A percentile compares a stretch with the other conserved stretches of the same genome.
Evolutionary conservation across 805 yeast species (phyloP).

Genomic region (Schwanniomyces polymorphus): DNA sequence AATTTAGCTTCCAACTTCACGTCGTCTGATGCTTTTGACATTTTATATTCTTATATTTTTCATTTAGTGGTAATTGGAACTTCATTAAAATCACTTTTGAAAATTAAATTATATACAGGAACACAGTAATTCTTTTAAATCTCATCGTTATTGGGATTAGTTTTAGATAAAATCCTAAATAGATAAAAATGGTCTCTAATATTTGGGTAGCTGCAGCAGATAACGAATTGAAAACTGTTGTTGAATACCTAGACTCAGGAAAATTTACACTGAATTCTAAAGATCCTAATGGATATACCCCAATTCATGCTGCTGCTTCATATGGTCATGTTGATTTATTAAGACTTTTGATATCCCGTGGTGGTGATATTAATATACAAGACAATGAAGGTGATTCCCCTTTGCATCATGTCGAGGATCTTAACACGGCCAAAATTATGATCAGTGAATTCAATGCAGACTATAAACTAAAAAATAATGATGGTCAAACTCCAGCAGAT

Average conservation of each 20-base stretch:
- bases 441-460: constrained; percentile 72
- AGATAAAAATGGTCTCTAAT: constrained; percentile 52
- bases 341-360: constrained; percentile 49
- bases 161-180: background rate
- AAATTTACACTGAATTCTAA: constrained; percentile 63
- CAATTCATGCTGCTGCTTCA: constrained; percentile 96
- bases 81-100: background rate
- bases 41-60: background rate
- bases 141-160: background rate
- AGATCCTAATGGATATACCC: constrained; percentile 95
- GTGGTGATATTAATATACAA: constrained; percentile 79
- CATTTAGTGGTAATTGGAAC: background rate
- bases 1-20: background rate
- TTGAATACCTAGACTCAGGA: constrained; percentile 51
- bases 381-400: constrained; percentile 97
- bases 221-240: constrained; percentile 61
- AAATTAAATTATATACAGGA: background rate
- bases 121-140: background rate
- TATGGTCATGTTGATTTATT: constrained; percentile 79
- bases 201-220: constrained; percentile 97
- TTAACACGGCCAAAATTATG: constrained; percentile 60
- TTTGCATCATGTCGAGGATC: constrained; percentile 82
- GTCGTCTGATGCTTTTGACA: background rate
- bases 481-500: constrained; percentile 72
- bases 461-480: constrained; percentile 60